A percentile compares a stretch with the other conserved stretches of the same genome.
Conservation (phyloP, 2,329 filamentous ascomycete species). For the Chalara sp. region DNA sequence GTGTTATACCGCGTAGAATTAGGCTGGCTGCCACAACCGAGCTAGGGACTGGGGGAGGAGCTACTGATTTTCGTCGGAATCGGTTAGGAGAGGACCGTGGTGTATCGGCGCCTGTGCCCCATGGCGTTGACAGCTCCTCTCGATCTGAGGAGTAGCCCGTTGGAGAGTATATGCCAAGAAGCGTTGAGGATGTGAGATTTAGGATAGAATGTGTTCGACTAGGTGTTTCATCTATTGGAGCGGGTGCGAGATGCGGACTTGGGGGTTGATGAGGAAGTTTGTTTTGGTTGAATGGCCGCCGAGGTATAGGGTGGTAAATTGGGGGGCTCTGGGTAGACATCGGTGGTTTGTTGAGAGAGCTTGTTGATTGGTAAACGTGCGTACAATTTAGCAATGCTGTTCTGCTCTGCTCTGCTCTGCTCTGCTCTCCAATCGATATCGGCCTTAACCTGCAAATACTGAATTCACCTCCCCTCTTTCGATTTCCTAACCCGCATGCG, state of each 20-base stretch:
- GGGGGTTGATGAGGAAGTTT: conserved; percentile 40
- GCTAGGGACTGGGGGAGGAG: conserved; percentile 23
- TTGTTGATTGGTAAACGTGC: too few species aligned
- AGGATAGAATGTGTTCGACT: conserved; percentile 67
- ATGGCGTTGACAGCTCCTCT: conserved; percentile 59
- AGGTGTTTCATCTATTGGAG: conserved; percentile 59
- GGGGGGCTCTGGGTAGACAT: conserved; percentile 12
- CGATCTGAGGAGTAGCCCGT: conserved; percentile 46
- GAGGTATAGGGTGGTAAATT: conserved; percentile 63
- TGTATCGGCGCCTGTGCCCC: conserved; percentile 71
- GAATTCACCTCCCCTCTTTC: too few species aligned
- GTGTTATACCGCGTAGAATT: conserved; percentile 54
- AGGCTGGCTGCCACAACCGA: conserved; percentile 30
- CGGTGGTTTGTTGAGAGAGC: too few species aligned
- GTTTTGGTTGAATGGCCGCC: conserved; percentile 61
- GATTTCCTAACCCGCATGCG: too few species aligned
- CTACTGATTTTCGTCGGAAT: conserved; percentile 4
- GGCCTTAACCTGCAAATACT: too few species aligned
- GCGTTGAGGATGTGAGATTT: conserved; percentile 82
- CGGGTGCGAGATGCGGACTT: conserved; percentile 45
- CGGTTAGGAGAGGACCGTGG: conserved; percentile 34
- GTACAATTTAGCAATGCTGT: too few species aligned
- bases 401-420: too few species aligned
- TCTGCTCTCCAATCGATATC: too few species aligned
- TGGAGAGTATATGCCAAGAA: conserved; percentile 84